Evolutionary conservation across 179 eudicot genomes (phyloP).

Genomic region (Nepenthes alata): DNA sequence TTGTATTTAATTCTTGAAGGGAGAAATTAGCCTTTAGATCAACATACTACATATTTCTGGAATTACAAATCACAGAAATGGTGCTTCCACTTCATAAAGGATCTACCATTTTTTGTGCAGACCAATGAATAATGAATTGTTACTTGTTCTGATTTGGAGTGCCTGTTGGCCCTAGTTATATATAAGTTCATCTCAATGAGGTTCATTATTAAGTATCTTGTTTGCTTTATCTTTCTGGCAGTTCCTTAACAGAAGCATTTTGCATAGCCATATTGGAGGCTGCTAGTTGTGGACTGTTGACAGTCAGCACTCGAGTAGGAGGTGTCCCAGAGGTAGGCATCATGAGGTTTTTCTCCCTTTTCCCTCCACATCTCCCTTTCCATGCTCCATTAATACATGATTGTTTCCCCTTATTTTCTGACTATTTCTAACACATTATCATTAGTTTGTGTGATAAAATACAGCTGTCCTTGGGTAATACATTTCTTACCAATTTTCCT

Average conservation of each 20-base stretch:
- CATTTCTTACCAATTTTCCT: conserved; percentile 6
- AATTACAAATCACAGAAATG: no score
- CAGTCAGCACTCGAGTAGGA: conserved; percentile 94
- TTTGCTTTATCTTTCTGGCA: conserved; percentile 21
- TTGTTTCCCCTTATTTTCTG: neutral
- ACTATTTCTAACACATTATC: neutral
- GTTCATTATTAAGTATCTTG: no score
- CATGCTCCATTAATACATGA: neutral
- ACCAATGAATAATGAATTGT: no score
- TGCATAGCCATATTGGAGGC: conserved; percentile 99
- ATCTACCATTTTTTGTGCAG: no score
- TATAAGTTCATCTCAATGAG: no score
- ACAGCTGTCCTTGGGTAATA: neutral
- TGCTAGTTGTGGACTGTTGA: conserved; percentile 92
- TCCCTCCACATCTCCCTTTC: neutral
- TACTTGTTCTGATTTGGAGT: no score
- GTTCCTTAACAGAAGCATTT: conserved; percentile 94
- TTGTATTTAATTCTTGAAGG: no score
- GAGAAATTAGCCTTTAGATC: no score
- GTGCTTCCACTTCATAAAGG: no score
- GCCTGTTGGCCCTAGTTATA: no score
- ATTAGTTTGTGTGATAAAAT: no score
- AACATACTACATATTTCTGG: no score
- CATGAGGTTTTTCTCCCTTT: conserved; percentile 1
- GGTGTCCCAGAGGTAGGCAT: conserved; percentile 91